phyloP scores from a whole-genome alignment of 768 basidiomycete genomes.

The Termitomyces sp. region DNA sequence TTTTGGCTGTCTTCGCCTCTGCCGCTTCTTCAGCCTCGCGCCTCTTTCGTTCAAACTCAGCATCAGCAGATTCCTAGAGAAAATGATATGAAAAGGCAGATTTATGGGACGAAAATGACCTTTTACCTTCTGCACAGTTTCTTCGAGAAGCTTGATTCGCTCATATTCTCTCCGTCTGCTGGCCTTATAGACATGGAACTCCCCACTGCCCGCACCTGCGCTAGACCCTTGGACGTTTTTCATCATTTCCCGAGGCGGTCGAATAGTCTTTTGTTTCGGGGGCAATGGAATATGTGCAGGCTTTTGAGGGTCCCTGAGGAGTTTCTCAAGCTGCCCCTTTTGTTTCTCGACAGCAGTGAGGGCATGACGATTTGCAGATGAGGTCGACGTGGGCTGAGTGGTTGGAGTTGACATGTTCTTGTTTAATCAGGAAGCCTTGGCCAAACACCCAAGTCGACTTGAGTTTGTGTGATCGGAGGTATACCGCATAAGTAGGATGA shows the following conservation, averaged over 20 bases:
- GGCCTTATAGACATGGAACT: slow-evolving; percentile 99
- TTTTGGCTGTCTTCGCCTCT: slow-evolving; percentile 91
- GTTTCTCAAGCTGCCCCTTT: slow-evolving; percentile 69
- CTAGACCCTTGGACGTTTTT: slow-evolving; percentile 98
- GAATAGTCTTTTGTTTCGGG: slow-evolving; percentile 76
- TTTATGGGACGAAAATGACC: slow-evolving; percentile 14
- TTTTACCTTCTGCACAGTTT: slow-evolving; percentile 65
- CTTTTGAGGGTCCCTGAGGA: slow-evolving; percentile 87
- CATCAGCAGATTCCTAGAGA: slow-evolving; percentile 59
- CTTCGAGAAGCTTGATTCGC: slow-evolving; percentile 85
- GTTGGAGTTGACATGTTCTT: slow-evolving; percentile 12
- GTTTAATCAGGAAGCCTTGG: background rate
- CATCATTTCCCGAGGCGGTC: slow-evolving; percentile 93
- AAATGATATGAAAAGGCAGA: slow-evolving; percentile 3
- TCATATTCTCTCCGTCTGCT: slow-evolving; percentile 93
- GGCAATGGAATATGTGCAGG: slow-evolving; percentile 74
- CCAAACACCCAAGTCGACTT: background rate
- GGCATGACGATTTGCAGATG: slow-evolving; percentile 41
- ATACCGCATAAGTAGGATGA: slow-evolving; percentile 1
- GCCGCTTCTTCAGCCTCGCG: slow-evolving; percentile 64
- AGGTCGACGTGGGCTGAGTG: slow-evolving; percentile 17
- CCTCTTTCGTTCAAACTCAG: slow-evolving; percentile 73
- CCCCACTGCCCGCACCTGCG: slow-evolving; percentile 95
- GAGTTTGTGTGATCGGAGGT: background rate
- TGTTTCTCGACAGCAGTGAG: slow-evolving; percentile 50